Evolutionary conservation across 495 filamentous ascomycete species (phyloP), one percentile per base, ranked within the genome.

Genomic region (Daldinia grandis): DNA sequence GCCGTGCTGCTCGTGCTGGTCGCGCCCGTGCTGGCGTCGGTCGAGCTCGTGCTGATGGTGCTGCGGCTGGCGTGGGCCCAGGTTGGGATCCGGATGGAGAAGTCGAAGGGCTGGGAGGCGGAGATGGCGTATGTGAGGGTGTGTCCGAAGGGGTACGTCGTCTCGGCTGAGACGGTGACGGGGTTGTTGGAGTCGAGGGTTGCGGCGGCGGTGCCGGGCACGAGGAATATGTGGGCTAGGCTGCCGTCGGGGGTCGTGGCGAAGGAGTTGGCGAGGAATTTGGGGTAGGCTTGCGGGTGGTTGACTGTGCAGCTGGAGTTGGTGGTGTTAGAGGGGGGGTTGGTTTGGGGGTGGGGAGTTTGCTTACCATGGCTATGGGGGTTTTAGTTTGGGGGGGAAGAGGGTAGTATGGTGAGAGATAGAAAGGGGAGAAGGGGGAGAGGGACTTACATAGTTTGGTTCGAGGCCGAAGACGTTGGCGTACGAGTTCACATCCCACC

Each of bases 291-390:
- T 72, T 90, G 87, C 0, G 83, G 85, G 73, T 88, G 83, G 71
- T 90, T 89, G 60, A 90, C 87, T 3, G 87, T 88, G 74, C 88
- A 90, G 78, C 88, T 89, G 6, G 87, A 12, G 85, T 55, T 65
- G 55, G 47, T 5, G 25, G 14, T 6, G 42, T 24, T 5, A 25
- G 33, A 40, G 31, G 19, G 24, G 33, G 35, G 44, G 37, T 28
- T 55, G 21, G 14, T n/a, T 27, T 27, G 15, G 9, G 14, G 37
- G 5, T 14, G 3, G 37, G 10, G 37, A 5, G 3, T 21, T 44
- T 44, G 14, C 42, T 47, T 47, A 47, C 42, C 49, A 42, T 35
- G 58, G 12, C 24, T 35, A 40, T 58, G 10, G 19, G 8, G 1
- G 55, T 40, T 33, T 15, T 27, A 1, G 42, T 47, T 47, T 8